phyloP scores from a whole-genome alignment of 495 filamentous ascomycete genomes.

The Bathelium albidoporum region DNA sequence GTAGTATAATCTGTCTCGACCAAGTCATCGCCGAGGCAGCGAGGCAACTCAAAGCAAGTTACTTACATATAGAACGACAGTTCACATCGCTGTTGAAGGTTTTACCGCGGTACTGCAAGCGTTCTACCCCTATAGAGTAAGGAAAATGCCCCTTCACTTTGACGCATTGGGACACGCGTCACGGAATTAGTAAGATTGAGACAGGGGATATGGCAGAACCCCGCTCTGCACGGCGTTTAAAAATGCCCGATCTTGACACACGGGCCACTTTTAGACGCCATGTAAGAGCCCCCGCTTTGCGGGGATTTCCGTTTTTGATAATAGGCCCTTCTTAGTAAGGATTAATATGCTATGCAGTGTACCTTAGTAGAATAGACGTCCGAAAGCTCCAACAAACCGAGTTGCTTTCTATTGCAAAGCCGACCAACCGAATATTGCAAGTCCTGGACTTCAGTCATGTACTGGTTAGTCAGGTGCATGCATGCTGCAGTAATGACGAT shows the following conservation, averaged over 20 bases:
- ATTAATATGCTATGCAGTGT: not conserved
- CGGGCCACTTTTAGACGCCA: too few species aligned
- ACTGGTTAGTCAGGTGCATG: not conserved
- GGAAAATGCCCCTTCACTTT: constrained; percentile 1
- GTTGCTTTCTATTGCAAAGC: not conserved
- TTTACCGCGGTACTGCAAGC: not conserved
- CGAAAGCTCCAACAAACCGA: not conserved
- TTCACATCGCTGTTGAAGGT: not conserved
- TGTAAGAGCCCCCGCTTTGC: not conserved
- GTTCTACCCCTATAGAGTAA: constrained; percentile 2
- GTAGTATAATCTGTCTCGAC: not conserved
- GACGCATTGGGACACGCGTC: not conserved
- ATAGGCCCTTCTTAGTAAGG: not conserved
- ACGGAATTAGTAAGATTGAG: constrained; percentile 4
- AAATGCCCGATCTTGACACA: too few species aligned
- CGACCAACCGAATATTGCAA: not conserved
- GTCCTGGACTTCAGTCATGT: not conserved
- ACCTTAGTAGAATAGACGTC: not conserved
- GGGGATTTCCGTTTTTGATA: not conserved
- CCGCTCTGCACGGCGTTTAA: too few species aligned
- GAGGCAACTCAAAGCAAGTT: not conserved
- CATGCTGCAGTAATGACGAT: not conserved
- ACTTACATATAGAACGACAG: not conserved
- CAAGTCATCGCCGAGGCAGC: not conserved
- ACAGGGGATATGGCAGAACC: not conserved